These are phyloP conservation scores for Aspergillus latus DNA, from an alignment of 2,329 filamentous ascomycete genomes.

Conservation along the genomic window DNA sequence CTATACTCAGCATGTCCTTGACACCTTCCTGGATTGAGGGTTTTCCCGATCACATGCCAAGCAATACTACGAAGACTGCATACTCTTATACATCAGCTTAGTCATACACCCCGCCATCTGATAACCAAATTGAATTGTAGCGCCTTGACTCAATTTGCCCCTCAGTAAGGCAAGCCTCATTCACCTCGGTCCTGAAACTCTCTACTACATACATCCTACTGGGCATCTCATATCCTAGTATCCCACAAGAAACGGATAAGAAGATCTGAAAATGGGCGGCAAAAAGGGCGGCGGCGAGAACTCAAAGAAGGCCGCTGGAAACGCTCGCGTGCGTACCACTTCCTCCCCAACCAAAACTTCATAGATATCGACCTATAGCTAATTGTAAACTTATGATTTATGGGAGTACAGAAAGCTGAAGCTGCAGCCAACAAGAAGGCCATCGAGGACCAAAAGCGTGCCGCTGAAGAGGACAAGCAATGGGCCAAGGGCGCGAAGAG, in stretches of 20 bases:
- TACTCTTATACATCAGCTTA: slow-evolving; percentile 4
- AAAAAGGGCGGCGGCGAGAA: slow-evolving; percentile 68
- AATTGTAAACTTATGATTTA: not conserved
- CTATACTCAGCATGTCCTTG: not conserved
- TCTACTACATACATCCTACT: not conserved
- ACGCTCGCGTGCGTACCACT: slow-evolving; percentile 57
- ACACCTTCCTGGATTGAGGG: not conserved
- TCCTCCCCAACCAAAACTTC: not conserved
- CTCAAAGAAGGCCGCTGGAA: slow-evolving; percentile 84
- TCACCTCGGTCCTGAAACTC: not conserved
- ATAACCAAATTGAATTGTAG: not conserved
- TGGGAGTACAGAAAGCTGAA: slow-evolving; percentile 71
- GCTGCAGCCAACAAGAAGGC: slow-evolving; percentile 78
- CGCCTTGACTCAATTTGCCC: slow-evolving; percentile 4
- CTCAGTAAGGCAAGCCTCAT: not conserved
- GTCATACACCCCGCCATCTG: slow-evolving; percentile 11
- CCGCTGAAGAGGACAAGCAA: slow-evolving; percentile 67
- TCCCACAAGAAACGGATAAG: not conserved
- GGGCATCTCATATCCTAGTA: too few relatives aligned
- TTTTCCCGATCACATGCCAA: not conserved
- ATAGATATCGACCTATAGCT: not conserved
- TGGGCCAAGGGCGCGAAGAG: slow-evolving; percentile 87
- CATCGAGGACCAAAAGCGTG: slow-evolving; percentile 64
- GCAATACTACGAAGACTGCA: not conserved
- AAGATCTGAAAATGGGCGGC: slow-evolving; percentile 62